Evolutionary conservation across 2,329 filamentous ascomycete species (phyloP).

Genomic region (Calonectria pteridis): DNA sequence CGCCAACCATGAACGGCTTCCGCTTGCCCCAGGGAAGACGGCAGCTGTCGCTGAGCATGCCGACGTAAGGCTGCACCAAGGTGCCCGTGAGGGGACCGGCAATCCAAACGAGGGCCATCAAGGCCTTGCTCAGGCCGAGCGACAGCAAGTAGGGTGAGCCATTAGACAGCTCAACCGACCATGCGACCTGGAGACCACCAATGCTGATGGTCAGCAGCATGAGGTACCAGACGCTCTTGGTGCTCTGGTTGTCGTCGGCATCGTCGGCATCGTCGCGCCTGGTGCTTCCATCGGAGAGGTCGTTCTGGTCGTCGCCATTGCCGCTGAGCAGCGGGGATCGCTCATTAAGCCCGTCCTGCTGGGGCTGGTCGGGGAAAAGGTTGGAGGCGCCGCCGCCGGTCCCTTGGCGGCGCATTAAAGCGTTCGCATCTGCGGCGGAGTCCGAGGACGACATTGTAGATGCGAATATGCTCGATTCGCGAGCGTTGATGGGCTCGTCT

Average conservation of each 20-base stretch:
- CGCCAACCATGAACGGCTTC: slow-evolving; percentile 84
- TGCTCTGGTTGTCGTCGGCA: slow-evolving; percentile 62
- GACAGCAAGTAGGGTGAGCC: slow-evolving; percentile 88
- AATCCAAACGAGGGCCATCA: slow-evolving; percentile 88
- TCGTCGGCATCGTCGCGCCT: slow-evolving; percentile 38
- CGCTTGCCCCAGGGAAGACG: slow-evolving; percentile 80
- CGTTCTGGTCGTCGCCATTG: slow-evolving; percentile 26
- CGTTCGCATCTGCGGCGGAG: slow-evolving; percentile 13
- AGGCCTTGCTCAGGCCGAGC: slow-evolving; percentile 83
- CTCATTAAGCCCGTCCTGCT: slow-evolving; percentile 41
- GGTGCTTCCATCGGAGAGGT: slow-evolving; percentile 4
- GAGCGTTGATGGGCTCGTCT: slow-evolving; percentile 3
- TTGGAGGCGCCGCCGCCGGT: slow-evolving; percentile 14
- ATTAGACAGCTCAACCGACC: slow-evolving; percentile 95
- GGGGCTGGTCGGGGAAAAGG: slow-evolving; percentile 34
- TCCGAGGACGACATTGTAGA: slow-evolving; percentile 33
- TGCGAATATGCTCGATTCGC: slow-evolving; percentile 18
- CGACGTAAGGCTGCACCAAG: slow-evolving; percentile 85
- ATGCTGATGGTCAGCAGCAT: slow-evolving; percentile 88
- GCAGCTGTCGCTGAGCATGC: slow-evolving; percentile 84
- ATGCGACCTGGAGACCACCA: slow-evolving; percentile 91
- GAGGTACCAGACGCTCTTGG: slow-evolving; percentile 88
- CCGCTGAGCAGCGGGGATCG: slow-evolving; percentile 48
- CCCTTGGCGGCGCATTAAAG: slow-evolving; percentile 23
- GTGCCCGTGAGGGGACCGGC: slow-evolving; percentile 83